A percentile compares a stretch with the other conserved stretches of the same genome.
phyloP scores from a whole-genome alignment of 2,329 filamentous ascomycete species.

The Aphanocladium album region DNA sequence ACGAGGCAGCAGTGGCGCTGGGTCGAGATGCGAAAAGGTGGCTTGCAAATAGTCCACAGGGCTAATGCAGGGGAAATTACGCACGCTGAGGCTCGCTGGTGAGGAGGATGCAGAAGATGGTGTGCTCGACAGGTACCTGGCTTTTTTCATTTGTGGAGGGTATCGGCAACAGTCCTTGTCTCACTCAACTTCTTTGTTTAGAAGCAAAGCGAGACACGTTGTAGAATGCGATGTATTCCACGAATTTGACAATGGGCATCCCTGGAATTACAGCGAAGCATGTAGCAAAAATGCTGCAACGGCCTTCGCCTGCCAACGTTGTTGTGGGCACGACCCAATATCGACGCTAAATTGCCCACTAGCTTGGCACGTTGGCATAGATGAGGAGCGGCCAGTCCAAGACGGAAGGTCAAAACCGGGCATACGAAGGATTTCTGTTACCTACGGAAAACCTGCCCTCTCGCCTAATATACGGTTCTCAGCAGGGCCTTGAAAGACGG shows the following conservation, averaged over 20 bases:
- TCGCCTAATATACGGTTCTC: not conserved
- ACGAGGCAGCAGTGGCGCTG: not conserved
- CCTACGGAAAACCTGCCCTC: not conserved
- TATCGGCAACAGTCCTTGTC: not conserved
- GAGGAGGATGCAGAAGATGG: not conserved
- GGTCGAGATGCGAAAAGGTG: not conserved
- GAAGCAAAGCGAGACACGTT: not conserved
- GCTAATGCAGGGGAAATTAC: slow-evolving; percentile 11
- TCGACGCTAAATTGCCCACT: not conserved
- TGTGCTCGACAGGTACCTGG: not conserved
- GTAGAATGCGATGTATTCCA: no score
- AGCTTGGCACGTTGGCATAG: not conserved
- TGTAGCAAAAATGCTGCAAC: not conserved
- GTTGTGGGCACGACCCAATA: not conserved
- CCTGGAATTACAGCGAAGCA: no score
- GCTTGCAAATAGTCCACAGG: slow-evolving; percentile 8
- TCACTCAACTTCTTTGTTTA: not conserved
- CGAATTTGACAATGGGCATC: no score
- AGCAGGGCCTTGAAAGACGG: not conserved
- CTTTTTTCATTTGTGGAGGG: not conserved
- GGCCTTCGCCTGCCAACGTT: not conserved
- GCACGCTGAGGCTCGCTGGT: not conserved
- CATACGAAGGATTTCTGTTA: not conserved
- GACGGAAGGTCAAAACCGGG: not conserved
- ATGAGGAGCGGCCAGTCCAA: not conserved